Evolutionary conservation across 2,329 filamentous ascomycete species (phyloP), one percentile per base, ranked within the genome.

Genomic region (Colletotrichum scovillei): DNA sequence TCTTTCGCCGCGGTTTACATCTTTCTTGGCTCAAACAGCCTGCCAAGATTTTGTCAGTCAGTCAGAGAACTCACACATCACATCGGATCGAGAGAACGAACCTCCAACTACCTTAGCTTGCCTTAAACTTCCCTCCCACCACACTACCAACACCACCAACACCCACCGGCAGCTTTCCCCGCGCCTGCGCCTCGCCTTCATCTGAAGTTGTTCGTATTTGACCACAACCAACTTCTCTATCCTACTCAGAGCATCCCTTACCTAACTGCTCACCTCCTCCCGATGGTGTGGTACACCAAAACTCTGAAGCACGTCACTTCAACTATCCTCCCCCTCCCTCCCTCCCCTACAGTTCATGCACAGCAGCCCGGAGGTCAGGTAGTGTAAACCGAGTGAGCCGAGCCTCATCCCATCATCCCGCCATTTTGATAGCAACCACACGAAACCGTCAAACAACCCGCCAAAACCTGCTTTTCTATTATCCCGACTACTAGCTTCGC

Each of bases 401-500:
- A 60, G 60, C 67, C 38, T 63, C 67, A 19, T 53, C 56, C 58
- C 66, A 63, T 49, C 60, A 52, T 12, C 35, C 11, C 32, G 12
- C 35, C 14, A 19, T 24, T 24, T 56, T 64, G 49, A 68, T 30
- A 35, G 56, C 60, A 63, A 32, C 67, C 70, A 70, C 59, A 73
- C 35, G 67, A 73, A 73, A 73, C 70, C 49, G 19, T 67, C 67
- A 70, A 35, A 73, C 66, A 56, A 53, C 59, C 28, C 70, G 42
- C 56, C 69, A 69, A 69, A 67, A 55, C 55, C n/a, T 53, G 52
- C 53, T 30, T 58, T 26, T 12, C 3, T 22, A 22, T 16, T 42
- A 12, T 11, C 14, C 32, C 11, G 11, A 35, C 32, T 35, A 35
- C 32, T 35, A 35, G 32, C 11, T 12, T 35, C 32, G 32, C 32